These are phyloP conservation scores for Yamadazyma membranifaciens DNA, from an alignment of 1,139 yeast species.

Conservation along the genomic window DNA sequence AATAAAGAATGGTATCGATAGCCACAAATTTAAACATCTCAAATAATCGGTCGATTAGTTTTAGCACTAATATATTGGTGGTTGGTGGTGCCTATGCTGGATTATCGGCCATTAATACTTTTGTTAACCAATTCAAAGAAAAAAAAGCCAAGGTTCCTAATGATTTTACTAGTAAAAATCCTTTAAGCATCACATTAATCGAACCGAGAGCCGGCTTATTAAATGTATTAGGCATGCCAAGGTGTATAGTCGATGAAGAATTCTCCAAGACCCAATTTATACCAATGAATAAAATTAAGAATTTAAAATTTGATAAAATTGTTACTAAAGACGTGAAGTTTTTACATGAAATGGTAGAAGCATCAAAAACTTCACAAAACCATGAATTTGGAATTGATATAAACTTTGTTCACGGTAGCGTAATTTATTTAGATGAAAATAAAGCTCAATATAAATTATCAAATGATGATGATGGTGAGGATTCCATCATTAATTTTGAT, in stretches of 20 bases:
- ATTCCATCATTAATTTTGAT: constrained; percentile 40
- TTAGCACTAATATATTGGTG: constrained; percentile 36
- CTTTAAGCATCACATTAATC: constrained; percentile 35
- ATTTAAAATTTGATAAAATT: constrained; percentile 29
- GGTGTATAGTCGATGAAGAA: constrained; percentile 43
- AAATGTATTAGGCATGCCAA: constrained; percentile 52
- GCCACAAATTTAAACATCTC: neutral
- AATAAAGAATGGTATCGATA: neutral
- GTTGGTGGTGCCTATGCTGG: constrained; percentile 60
- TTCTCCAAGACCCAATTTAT: constrained; percentile 47
- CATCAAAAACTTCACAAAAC: constrained; percentile 14
- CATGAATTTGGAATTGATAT: constrained; percentile 16
- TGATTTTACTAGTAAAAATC: constrained; percentile 6
- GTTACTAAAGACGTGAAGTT: constrained; percentile 21
- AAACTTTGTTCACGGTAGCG: constrained; percentile 42
- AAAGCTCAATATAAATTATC: constrained; percentile 24
- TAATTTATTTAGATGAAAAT: constrained; percentile 27
- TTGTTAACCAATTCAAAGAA: constrained; percentile 28
- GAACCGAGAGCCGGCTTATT: constrained; percentile 55
- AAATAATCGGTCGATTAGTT: constrained; percentile 5
- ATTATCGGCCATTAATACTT: constrained; percentile 37
- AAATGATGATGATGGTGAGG: constrained; percentile 7
- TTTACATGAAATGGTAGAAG: constrained; percentile 5
- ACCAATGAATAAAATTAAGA: constrained; percentile 29
- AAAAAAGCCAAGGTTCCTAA: constrained; percentile 8